Evolutionary conservation across 192 early-diverging fungal species (phyloP).

Genomic region (Linnemannia exigua): DNA sequence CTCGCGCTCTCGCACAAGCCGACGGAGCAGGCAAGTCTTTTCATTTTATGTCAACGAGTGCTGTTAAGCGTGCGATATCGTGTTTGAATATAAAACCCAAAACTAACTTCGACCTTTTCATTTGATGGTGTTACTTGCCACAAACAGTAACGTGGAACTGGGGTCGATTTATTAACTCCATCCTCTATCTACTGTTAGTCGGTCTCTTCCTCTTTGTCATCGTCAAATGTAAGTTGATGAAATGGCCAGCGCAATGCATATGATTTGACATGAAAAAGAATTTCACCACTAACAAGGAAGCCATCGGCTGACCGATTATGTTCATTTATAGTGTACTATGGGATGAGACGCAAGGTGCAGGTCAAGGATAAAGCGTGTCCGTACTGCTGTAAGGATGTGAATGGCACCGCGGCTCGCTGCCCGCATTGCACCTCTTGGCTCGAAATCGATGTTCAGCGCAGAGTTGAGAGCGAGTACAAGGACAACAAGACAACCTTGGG

Average conservation of each 20-base stretch:
- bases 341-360: background rate
- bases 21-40: slow-evolving; percentile 20
- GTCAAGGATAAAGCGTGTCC: slow-evolving; percentile 24
- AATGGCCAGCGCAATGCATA: background rate
- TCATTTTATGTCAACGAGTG: too few relatives aligned
- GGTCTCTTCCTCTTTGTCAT: slow-evolving; percentile 18
- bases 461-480: background rate
- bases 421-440: slow-evolving; percentile 41
- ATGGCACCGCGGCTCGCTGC: slow-evolving; percentile 27
- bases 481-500: background rate
- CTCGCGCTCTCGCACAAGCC: slow-evolving; percentile 4
- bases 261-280: too few relatives aligned
- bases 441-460: slow-evolving; percentile 30
- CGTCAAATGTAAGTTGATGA: slow-evolving; percentile 25
- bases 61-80: too few relatives aligned
- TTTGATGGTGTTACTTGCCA: background rate
- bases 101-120: background rate
- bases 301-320: too few relatives aligned
- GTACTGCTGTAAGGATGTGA: slow-evolving; percentile 27
- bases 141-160: slow-evolving; percentile 45
- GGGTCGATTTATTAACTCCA: slow-evolving; percentile 29
- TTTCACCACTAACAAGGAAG: too few relatives aligned
- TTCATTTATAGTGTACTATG: slow-evolving; percentile 16
- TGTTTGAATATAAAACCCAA: too few relatives aligned
- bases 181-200: slow-evolving; percentile 25